Percentiles rank a stretch among this genome's conserved stretches.
Evolutionary conservation across 1,139 yeast genomes (phyloP).

Genomic region (Sugiyamaella paludigena): DNA sequence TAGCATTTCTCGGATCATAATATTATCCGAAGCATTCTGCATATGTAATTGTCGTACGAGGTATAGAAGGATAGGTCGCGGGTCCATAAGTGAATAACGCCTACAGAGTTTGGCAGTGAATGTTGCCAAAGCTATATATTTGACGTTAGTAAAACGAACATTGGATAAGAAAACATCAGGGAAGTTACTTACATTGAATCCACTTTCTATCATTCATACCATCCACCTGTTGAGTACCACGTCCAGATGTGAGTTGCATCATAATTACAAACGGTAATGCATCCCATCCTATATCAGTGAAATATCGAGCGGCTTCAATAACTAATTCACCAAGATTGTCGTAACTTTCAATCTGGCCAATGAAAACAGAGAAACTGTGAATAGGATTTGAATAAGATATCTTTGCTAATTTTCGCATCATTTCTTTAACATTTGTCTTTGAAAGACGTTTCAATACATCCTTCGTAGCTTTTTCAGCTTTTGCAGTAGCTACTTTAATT

Average conservation of each 20-base stretch:
- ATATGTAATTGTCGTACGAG: constrained; percentile 63
- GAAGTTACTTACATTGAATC: constrained; percentile 51
- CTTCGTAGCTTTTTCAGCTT: constrained; percentile 80
- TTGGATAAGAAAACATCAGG: not conserved
- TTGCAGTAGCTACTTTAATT: constrained; percentile 61
- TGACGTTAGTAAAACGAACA: constrained; percentile 39
- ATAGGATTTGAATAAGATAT: constrained; percentile 80
- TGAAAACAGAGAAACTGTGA: constrained; percentile 53
- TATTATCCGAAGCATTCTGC: constrained; percentile 61
- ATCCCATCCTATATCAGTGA: constrained; percentile 83
- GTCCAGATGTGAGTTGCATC: constrained; percentile 66
- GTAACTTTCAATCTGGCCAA: constrained; percentile 74
- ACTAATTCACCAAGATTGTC: constrained; percentile 79
- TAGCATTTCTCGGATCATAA: constrained; percentile 67
- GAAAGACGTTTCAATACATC: constrained; percentile 79
- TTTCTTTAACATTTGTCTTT: constrained; percentile 74
- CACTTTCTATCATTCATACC: constrained; percentile 83
- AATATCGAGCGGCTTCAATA: constrained; percentile 76
- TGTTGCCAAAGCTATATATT: constrained; percentile 41
- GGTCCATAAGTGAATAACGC: constrained; percentile 38
- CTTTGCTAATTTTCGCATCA: constrained; percentile 76
- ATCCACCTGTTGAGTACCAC: constrained; percentile 68
- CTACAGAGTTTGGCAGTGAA: constrained; percentile 41
- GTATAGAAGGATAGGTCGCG: constrained; percentile 49
- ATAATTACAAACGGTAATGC: constrained; percentile 71